A percentile compares a stretch with the other conserved stretches of the same genome.
Evolutionary conservation across 768 basidiomycete species (phyloP).

Genomic region (Tylopilus felleus): DNA sequence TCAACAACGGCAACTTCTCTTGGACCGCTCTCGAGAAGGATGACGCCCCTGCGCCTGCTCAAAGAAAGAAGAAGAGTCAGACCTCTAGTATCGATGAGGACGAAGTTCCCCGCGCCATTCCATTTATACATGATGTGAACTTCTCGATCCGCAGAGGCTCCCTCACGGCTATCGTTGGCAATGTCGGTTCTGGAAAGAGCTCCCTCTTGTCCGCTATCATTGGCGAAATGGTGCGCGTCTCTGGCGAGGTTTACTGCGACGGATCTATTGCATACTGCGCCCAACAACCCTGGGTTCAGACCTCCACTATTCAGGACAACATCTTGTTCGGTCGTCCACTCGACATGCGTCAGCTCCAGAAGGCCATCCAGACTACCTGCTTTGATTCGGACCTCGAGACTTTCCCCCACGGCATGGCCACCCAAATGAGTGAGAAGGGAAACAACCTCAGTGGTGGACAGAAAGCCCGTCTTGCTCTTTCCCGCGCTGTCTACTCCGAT

Average conservation of each 20-base stretch:
- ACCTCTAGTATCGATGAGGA: conserved; percentile 9
- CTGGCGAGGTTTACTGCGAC: conserved; percentile 20
- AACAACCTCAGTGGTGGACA: conserved; percentile 45
- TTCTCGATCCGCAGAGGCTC: conserved; percentile 20
- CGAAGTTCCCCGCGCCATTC: conserved; percentile 5
- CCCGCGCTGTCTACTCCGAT: conserved; percentile 43
- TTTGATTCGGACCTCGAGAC: conserved; percentile 30
- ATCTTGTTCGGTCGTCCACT: conserved; percentile 30
- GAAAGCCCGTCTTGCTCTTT: conserved; percentile 46
- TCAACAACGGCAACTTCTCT: conserved; percentile 22
- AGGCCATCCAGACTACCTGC: conserved; percentile 26
- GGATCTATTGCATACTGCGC: conserved; percentile 33
- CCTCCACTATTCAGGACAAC: conserved; percentile 30
- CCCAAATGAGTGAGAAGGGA: conserved; percentile 48
- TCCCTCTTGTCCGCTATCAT: conserved; percentile 30
- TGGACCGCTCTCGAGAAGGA: conserved; percentile 18
- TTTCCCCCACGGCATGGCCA: conserved; percentile 31
- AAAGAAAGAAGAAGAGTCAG: conserved; percentile 4
- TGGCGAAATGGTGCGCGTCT: conserved; percentile 28
- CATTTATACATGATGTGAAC: conserved; percentile 22
- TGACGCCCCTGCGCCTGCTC: background rate
- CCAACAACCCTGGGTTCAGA: conserved; percentile 33
- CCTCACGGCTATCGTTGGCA: conserved; percentile 27
- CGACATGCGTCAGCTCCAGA: conserved; percentile 25
- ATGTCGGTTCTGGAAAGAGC: conserved; percentile 29